Conservation (phyloP, 768 basidiomycete species). For the Candolleomyces eurysporus region DNA sequence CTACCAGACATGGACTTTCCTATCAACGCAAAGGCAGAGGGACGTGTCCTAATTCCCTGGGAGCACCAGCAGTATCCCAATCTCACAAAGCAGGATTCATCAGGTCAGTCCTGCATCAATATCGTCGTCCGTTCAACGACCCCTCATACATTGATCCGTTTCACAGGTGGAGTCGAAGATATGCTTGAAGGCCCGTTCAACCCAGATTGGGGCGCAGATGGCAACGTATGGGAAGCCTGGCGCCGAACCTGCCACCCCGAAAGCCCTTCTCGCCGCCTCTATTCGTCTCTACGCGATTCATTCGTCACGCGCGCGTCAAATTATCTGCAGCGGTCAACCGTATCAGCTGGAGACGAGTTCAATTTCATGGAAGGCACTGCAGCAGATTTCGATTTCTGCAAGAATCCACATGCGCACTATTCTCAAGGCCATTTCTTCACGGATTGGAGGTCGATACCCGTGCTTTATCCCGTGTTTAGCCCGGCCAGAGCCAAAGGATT, state of each 20-base stretch:
- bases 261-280: conserved; percentile 79
- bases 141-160: conserved; percentile 13
- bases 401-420: conserved; percentile 77
- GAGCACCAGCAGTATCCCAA: conserved; percentile 77
- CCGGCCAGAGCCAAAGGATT: conserved; percentile 87
- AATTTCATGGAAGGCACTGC: conserved; percentile 61
- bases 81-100: conserved; percentile 51
- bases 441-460: conserved; percentile 88
- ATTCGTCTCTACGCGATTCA: conserved; percentile 66
- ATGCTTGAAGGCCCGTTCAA: conserved; percentile 66
- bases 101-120: conserved; percentile 23
- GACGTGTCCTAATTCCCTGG: conserved; percentile 92
- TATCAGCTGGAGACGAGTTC: conserved; percentile 51
- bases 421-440: conserved; percentile 96
- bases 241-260: conserved; percentile 85
- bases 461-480: conserved; percentile 91
- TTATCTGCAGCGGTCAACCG: conserved; percentile 16
- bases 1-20: conserved; percentile 95
- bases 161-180: conserved; percentile 47
- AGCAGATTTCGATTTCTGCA: conserved; percentile 75
- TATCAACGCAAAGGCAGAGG: conserved; percentile 91
- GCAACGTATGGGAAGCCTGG: conserved; percentile 92
- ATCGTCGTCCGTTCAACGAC: not conserved
- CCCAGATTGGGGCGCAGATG: conserved; percentile 82
- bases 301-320: conserved; percentile 23